Percentiles rank a stretch among this genome's conserved stretches.
Evolutionary conservation across 1,284 basidiomycete species (phyloP).

Genomic region (Athelia psychrophila): DNA sequence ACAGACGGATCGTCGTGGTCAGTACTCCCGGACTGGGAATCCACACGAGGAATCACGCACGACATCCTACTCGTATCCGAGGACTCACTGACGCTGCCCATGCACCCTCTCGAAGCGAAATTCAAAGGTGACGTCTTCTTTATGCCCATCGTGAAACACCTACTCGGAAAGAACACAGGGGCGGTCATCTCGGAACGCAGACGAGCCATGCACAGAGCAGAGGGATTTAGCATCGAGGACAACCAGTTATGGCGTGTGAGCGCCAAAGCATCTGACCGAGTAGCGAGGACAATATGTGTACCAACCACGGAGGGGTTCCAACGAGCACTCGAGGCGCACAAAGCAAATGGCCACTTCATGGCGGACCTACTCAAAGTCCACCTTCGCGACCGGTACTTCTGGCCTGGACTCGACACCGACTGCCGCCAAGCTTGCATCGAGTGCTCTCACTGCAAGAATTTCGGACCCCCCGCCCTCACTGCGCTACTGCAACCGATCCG

Average conservation of each 20-base stretch:
- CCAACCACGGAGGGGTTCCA: background rate
- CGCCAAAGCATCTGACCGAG: background rate
- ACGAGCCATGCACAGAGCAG: background rate
- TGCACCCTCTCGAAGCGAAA: background rate
- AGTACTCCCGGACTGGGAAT: background rate
- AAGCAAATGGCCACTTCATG: background rate
- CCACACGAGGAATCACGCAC: background rate
- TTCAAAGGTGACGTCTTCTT: background rate
- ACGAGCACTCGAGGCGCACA: background rate
- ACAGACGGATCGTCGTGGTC: background rate
- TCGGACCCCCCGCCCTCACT: background rate
- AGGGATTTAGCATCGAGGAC: background rate
- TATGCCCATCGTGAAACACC: background rate
- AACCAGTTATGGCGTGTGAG: background rate
- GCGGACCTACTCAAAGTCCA: background rate
- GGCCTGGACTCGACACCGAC: background rate
- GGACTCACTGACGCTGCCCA: background rate
- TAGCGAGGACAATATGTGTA: background rate
- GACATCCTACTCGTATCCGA: background rate
- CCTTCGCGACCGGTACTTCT: background rate
- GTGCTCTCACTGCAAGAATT: background rate
- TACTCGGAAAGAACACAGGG: background rate
- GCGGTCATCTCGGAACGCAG: background rate
- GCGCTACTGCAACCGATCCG: background rate
- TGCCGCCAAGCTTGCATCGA: background rate